Base-by-base conservation (phyloP, 148 eudicot species). In the Nepenthes gracilis region DNA sequence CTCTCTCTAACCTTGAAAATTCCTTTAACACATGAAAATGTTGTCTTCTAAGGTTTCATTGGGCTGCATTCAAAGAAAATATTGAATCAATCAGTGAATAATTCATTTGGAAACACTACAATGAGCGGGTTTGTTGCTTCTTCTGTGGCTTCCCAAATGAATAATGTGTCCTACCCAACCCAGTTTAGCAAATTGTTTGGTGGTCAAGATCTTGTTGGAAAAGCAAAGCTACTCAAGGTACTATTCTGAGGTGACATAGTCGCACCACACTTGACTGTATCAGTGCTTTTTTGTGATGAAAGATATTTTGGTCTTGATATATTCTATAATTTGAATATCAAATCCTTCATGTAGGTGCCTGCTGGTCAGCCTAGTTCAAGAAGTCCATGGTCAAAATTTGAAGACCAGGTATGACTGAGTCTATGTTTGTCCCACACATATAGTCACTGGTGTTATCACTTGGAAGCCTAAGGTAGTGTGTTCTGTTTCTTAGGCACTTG, bases 101-200 rank as follows among this genome's bases (percentile, higher is more conserved):
- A 85, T 58, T 75, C 80, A 70, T 90, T 82, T 61, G 83, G 77
- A 51, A 49, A 61, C 36, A 62, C 84, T 54, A 54, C 85, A 54
- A 62, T 78, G 72, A 65, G 74, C 65, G 83, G 94, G 48, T 80
- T 87, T 62, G 67, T 74, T 66, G 79, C 96, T 59, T 92, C 96
- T 70, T 90, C 98, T 15, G 86, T 75, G 64, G 80, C 81, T 68
- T 84, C 94, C 63, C 96, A 92, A 59, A 88, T 85, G 86, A 92
- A 90, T 74, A 85, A 85, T 66, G 80, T 87, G 90, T 73, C 90
- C 67, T 79, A 81, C 72, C 85, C 88, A 62, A 88, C 72, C 64
- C 85, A 87, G 79, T 72, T 91, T 59, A 76, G 84, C 33, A 85
- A 86, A 77, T 67, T 85, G 72, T 74, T 88, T 70, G 86, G 88